A percentile compares a stretch with the other conserved stretches of the same genome.
phyloP scores from a whole-genome alignment of 495 filamentous ascomycete genomes.

The Hypoxylon intermedium region DNA sequence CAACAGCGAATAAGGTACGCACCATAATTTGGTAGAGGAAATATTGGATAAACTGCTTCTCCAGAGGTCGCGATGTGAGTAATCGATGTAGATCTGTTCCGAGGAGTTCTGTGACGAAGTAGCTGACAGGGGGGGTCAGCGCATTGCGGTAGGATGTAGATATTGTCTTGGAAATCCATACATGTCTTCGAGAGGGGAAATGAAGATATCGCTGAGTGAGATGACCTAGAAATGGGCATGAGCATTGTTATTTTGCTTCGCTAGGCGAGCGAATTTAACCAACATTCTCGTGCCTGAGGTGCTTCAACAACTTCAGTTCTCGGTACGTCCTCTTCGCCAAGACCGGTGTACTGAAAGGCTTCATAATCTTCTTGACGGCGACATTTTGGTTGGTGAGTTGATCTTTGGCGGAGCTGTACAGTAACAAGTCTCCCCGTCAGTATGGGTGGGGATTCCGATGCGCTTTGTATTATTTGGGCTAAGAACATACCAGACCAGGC shows the following conservation, averaged over 20 bases:
- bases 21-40: constrained; percentile 99
- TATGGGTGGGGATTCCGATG: constrained; percentile 14
- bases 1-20: constrained; percentile 38
- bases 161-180: constrained; percentile 51
- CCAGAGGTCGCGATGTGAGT: constrained; percentile 91
- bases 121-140: constrained; percentile 62
- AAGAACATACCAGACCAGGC: constrained; percentile 84
- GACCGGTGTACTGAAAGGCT: constrained; percentile 98
- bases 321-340: constrained; percentile 96
- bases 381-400: constrained; percentile 95
- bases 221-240: constrained; percentile 72
- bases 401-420: constrained; percentile 86
- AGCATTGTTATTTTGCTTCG: neutral
- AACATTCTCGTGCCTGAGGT: constrained; percentile 96
- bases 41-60: constrained; percentile 99
- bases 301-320: constrained; percentile 96
- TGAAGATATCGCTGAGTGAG: constrained; percentile 98
- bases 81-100: constrained; percentile 96
- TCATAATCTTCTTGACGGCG: constrained; percentile 99
- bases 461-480: neutral
- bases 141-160: neutral
- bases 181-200: constrained; percentile 98
- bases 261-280: constrained; percentile 39
- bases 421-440: constrained; percentile 32
- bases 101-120: constrained; percentile 97